Evolutionary conservation across 1,139 yeast species (phyloP), one percentile per base, ranked within the genome.

Genomic region (Taphrina confusa): DNA sequence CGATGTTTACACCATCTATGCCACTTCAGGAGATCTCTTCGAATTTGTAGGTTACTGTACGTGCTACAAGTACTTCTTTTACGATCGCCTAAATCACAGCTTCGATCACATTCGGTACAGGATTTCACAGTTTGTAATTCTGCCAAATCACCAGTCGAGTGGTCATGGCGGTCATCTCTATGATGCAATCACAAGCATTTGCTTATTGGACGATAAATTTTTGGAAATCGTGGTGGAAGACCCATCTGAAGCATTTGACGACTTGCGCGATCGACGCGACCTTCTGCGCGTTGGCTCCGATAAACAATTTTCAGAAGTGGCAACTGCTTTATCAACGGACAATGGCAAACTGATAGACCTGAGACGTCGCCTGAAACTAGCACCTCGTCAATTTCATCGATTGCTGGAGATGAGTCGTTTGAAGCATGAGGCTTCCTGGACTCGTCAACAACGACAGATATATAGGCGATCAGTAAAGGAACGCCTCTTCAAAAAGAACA

Each of bases 241-340:
- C 70, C 98, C 98, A 1, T 88, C 87, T 69, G 97, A 91, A 71
- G 82, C 83, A 45, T 92, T 92, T 73, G 98, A 92, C 69, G 95
- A 88, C 69, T 75, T 94, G 67, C 79, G 98, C 64, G 97, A 92
- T 71, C 76, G 92, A 33, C 80, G 84, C 63, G 98, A 92, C 70
- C 76, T 92, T 66, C 73, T 75, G 49, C 12, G 45, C 9, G 20
- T 44, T 14, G 18, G 12, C 31, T 20, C 40, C 3, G 40, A 30
- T 25, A 5, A 18, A 4, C 20, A 14, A 8, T 33, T 47, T 14
- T 23, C 30, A 22, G 11, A 6, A 11, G 23, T 23, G 3, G 28
- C 40, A n/a, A 9, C 12, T 11, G 9, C 3, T 28, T 27, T 65
- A 3, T 73, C 75, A 2, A 67, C 77, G 3, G 74, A 71, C n/a